Evolutionary conservation across 1,284 basidiomycete genomes (phyloP), one percentile per base, ranked within the genome.

Genomic region (Cystobasidiaceae sp.): DNA sequence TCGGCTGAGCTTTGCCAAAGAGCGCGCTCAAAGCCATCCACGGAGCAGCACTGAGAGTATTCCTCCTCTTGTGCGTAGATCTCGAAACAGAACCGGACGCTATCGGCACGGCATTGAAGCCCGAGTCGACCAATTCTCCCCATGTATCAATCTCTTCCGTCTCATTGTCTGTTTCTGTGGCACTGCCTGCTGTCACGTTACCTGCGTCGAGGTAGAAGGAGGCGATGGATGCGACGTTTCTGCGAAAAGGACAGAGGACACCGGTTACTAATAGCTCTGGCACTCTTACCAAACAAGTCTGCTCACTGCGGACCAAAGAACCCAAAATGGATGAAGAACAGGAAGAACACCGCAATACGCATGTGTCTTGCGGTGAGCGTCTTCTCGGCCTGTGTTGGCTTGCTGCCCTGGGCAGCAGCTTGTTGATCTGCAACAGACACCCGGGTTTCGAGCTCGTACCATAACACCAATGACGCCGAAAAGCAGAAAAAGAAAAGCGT

Each of bases 161-260:
- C 28, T 64, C 61, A 34, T 64, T 64, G 23, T 55, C 61, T 19
- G 61, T 64, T 33, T 64, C 61, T 39, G 61, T 59, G 2, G 43
- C 45, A 17, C 33, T 64, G 7, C 44, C 51, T 13, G 28, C 54
- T 17, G 60, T 50, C 1, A 43, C 41, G 0, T 13, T 25, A 33
- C 49, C 90, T 0, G 90, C 90, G 46, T 88, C 89, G 11, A 93
- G 81, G 75, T 93, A 93, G 77, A 93, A 93, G 3, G 88, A 89
- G 82, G 89, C 88, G 73, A 91, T 88, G 2, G 88, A 90, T n/a
- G 89, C 89, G 49, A 91, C 86, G 73, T 89, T 91, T 71, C 43
- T 70, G 57, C n/a, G 51, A 19, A 32, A 48, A 32, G 41, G 48
- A 46, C n/a, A n/a, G n/a, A n/a, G n/a, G n/a, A n/a, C n/a, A n/a